These are phyloP conservation scores for Scalesia atractyloides DNA, from an alignment of 129 eudicot genomes.

Conservation along the genomic window DNA sequence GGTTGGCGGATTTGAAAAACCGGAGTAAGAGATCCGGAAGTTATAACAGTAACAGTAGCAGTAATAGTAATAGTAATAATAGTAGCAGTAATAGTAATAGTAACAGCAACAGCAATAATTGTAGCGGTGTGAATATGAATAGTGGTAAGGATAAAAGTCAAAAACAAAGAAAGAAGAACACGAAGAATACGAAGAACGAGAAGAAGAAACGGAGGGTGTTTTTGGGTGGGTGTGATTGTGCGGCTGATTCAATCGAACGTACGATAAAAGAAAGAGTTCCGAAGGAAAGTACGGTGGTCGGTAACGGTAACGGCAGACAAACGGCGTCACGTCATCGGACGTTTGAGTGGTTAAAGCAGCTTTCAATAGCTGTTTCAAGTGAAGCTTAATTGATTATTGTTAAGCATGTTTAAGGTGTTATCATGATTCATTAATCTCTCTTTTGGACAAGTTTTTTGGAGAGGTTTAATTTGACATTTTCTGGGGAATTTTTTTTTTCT, in stretches of 20 bases:
- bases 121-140: constrained; percentile 29
- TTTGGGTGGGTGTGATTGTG: constrained; percentile 66
- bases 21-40: constrained; percentile 50
- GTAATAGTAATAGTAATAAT: constrained; percentile 3
- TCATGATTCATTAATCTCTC: constrained; percentile 24
- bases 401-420: constrained; percentile 32
- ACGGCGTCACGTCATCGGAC: constrained; percentile 74
- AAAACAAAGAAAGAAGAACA: not conserved
- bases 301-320: constrained; percentile 36
- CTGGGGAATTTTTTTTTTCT: constrained; percentile 15
- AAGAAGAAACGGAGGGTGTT: constrained; percentile 43
- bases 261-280: constrained; percentile 21
- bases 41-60: constrained; percentile 55
- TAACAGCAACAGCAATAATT: constrained; percentile 46
- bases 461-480: constrained; percentile 32
- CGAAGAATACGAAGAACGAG: constrained; percentile 3
- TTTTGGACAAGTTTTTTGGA: constrained; percentile 25
- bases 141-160: constrained; percentile 16
- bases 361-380: constrained; percentile 50
- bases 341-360: constrained; percentile 94
- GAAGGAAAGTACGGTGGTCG: constrained; percentile 5
- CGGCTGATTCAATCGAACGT: constrained; percentile 47
- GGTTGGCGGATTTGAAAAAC: constrained; percentile 46
- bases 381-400: constrained; percentile 24
- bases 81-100: constrained; percentile 42